Base-by-base conservation (phyloP, 2,329 filamentous ascomycete genomes). In the Zasmidium citrigriseum region DNA sequence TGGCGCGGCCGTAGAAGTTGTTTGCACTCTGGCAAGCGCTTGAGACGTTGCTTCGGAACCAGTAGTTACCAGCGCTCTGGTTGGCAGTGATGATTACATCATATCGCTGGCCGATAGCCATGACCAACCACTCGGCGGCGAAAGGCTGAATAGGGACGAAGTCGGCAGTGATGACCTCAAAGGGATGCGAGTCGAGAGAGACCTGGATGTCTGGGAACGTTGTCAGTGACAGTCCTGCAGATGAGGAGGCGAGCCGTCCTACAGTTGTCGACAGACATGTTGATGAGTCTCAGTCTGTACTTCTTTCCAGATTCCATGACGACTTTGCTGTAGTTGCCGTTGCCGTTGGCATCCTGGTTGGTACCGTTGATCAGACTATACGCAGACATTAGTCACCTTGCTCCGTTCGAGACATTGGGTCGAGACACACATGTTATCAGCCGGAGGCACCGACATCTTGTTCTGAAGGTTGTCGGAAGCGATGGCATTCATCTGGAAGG, bases 31-130 rank as follows among this genome's bases (percentile, higher is more conserved):
- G 34, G 29, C 64, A 66, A n/a, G 57, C 52, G 20, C 9, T 23
- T 21, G n/a, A 29, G 7, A 54, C 27, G 5, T 54, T 29, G 14
- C 38, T 24, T 16, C 75, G 71, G 70, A 77, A 73, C 72, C 73
- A 76, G 59, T 67, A 70, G 2, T 68, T 60, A 55, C 62, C 47
- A 46, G 64, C 47, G 3, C 22, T 50, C 34, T 49, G 47, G 46
- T 62, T 58, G 67, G 52, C 27, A 65, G 63, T 25, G 60, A 83
- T 73, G 45, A 79, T 72, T 16, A 82, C 70, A 60, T 82, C 79
- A 62, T 70, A 72, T 60, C 76, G 69, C 65, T 87, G 84, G 46
- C 82, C 83, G 46, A 88, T 77, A 25, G 80, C 85, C n/a, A 89
- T 75, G 86, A 76, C 69, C 5, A 78, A 57, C 3, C 69, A 72